phyloP scores from a whole-genome alignment of 768 basidiomycete species.

The Trametes cingulata region DNA sequence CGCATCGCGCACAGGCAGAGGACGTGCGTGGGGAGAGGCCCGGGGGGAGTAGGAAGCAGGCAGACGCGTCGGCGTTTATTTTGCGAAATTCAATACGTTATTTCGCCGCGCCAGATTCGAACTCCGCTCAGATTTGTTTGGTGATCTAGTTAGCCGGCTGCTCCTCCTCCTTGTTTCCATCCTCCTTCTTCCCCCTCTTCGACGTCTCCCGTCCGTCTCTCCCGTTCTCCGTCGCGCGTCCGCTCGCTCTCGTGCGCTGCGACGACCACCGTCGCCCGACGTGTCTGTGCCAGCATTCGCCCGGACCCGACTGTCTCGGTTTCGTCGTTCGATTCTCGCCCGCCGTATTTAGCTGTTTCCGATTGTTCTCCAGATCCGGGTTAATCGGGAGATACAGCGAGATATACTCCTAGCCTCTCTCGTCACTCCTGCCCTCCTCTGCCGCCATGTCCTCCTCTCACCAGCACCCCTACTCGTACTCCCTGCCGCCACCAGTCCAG shows the following conservation, averaged over 20 bases:
- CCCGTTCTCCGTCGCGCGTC: background rate
- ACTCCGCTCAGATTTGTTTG: conserved; percentile 30
- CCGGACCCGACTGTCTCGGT: conserved; percentile 14
- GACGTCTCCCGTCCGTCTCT: conserved; percentile 16
- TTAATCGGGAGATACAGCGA: conserved; percentile 66
- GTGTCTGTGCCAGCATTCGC: background rate
- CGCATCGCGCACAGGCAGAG: background rate
- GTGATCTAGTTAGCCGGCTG: conserved; percentile 26
- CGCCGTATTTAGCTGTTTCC: conserved; percentile 19
- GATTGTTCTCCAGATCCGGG: conserved; percentile 48
- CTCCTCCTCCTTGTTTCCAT: conserved; percentile 26
- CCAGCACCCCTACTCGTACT: conserved; percentile 41
- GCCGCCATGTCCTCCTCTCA: conserved; percentile 52
- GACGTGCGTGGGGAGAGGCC: background rate
- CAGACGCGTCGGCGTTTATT: conserved; percentile 16
- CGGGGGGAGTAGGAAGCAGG: background rate
- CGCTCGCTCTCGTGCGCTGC: conserved; percentile 7
- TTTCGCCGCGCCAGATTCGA: conserved; percentile 24
- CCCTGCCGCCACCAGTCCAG: conserved; percentile 38
- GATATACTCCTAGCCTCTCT: conserved; percentile 42
- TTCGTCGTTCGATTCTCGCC: conserved; percentile 3
- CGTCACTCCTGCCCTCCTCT: conserved; percentile 35
- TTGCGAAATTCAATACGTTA: conserved; percentile 17
- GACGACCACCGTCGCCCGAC: conserved; percentile 4
- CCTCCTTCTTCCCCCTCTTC: conserved; percentile 21